Percentiles rank a stretch among this genome's conserved stretches.
Evolutionary conservation across 2,329 filamentous ascomycete species (phyloP).

Genomic region (Penicillium sp.): DNA sequence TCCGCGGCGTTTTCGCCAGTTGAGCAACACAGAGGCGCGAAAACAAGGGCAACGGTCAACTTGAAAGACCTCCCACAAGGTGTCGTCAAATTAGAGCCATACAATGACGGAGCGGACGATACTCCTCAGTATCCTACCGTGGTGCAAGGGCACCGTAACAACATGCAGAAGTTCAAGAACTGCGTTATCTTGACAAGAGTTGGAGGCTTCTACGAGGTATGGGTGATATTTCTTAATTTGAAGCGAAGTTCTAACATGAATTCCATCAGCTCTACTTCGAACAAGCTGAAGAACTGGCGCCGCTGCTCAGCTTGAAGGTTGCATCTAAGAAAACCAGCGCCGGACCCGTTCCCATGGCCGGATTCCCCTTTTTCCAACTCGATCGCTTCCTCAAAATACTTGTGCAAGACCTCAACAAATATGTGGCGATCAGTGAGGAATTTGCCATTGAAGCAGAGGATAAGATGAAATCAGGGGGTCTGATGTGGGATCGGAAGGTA

Average conservation of each 20-base stretch:
- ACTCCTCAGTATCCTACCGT: constrained; percentile 77
- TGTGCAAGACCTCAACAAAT: constrained; percentile 85
- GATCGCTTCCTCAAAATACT: constrained; percentile 91
- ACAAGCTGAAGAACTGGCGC: constrained; percentile 86
- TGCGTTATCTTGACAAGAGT: constrained; percentile 91
- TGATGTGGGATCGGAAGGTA: constrained; percentile 82
- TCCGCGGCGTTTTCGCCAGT: constrained; percentile 14
- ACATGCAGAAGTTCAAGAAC: constrained; percentile 87
- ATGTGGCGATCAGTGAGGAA: constrained; percentile 94
- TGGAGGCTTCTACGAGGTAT: constrained; percentile 87
- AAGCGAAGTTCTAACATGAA: background rate
- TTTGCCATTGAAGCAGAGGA: constrained; percentile 72
- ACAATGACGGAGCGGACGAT: constrained; percentile 48
- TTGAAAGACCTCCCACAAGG: constrained; percentile 60
- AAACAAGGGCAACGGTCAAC: constrained; percentile 40
- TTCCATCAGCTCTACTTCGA: constrained; percentile 77
- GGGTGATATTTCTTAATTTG: background rate
- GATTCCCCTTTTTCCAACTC: constrained; percentile 90
- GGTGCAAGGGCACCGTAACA: constrained; percentile 79
- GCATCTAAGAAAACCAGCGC: constrained; percentile 76
- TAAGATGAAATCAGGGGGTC: constrained; percentile 72
- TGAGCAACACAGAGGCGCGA: constrained; percentile 34
- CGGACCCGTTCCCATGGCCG: constrained; percentile 84
- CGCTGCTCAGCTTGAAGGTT: constrained; percentile 84
- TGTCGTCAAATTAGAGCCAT: constrained; percentile 47